These are phyloP conservation scores for Trypanosoma platydactyli DNA, from an alignment of 208 protist species.

Conservation along the genomic window DNA sequence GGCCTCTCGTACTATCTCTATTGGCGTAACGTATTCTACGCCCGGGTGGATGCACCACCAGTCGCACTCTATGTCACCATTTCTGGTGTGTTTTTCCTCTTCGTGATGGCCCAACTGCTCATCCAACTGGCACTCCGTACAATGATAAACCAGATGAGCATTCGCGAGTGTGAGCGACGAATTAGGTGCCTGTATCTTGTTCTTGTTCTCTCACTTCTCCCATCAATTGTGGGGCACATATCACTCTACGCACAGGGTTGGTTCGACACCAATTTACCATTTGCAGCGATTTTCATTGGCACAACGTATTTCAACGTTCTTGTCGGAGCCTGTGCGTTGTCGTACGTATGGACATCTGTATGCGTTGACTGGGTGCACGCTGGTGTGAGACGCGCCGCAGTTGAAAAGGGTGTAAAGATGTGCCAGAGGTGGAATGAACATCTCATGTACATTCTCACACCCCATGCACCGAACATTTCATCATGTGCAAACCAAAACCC, in stretches of 20 bases:
- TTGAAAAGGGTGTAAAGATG: conserved; percentile 4
- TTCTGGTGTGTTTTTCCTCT: conserved; percentile 23
- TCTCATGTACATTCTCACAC: conserved; percentile 7
- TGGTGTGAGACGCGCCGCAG: conserved; percentile 3
- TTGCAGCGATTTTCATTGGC: conserved; percentile 3
- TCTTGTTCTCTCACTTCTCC: conserved; percentile 14
- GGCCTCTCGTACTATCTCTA: conserved; percentile 38
- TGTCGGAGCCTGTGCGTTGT: background rate
- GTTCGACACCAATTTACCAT: background rate
- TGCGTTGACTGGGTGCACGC: conserved; percentile 26
- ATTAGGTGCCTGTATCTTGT: conserved; percentile 12
- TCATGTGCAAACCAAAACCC: too few relatives aligned
- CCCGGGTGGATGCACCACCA: background rate
- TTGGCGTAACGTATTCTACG: conserved; percentile 18
- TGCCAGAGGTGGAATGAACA: conserved; percentile 12
- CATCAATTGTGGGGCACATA: conserved; percentile 16
- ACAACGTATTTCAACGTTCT: conserved; percentile 19
- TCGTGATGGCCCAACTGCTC: conserved; percentile 13
- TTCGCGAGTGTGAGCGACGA: background rate
- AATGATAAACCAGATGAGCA: conserved; percentile 25
- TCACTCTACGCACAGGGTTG: conserved; percentile 5
- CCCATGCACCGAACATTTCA: background rate
- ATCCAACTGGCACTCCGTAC: conserved; percentile 19
- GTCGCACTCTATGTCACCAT: conserved; percentile 17
- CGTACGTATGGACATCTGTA: conserved; percentile 19